These are phyloP conservation scores for Monilinia polystroma DNA, from an alignment of 2,329 filamentous ascomycete genomes.

Conservation along the genomic window DNA sequence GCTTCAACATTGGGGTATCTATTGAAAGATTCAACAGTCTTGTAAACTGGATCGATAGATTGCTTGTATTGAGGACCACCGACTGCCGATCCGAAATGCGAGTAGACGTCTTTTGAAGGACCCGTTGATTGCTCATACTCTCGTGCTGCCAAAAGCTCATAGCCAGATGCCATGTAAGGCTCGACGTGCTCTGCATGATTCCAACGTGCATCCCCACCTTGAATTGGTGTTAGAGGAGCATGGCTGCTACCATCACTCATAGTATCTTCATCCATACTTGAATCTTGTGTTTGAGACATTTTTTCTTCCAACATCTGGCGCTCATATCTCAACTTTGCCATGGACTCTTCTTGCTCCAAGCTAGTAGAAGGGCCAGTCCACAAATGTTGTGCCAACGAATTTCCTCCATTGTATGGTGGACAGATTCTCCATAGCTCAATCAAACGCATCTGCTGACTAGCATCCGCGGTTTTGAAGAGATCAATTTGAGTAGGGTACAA, in stretches of 20 bases:
- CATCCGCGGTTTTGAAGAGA: conserved; percentile 74
- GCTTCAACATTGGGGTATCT: conserved; percentile 35
- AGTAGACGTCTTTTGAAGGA: conserved; percentile 45
- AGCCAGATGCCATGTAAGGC: conserved; percentile 82
- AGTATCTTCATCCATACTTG: conserved; percentile 46
- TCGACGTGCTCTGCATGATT: conserved; percentile 36
- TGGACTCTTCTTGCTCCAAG: conserved; percentile 53
- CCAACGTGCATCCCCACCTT: conserved; percentile 56
- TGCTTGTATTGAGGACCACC: conserved; percentile 49
- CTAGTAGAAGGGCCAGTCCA: conserved; percentile 57
- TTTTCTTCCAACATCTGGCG: conserved; percentile 46
- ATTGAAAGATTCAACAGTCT: conserved; percentile 33
- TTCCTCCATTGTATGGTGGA: conserved; percentile 55
- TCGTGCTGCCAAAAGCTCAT: conserved; percentile 65
- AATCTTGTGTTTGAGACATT: conserved; percentile 42
- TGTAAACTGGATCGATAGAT: conserved; percentile 69
- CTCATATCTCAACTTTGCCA: conserved; percentile 61
- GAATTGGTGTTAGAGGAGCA: conserved; percentile 47
- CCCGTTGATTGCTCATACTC: conserved; percentile 58
- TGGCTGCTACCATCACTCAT: conserved; percentile 41
- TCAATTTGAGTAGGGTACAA: conserved; percentile 74
- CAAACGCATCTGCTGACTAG: conserved; percentile 56
- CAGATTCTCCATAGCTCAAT: conserved; percentile 28
- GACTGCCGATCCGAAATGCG: conserved; percentile 46
- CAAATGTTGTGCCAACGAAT: conserved; percentile 55